These are phyloP conservation scores for Chamaecrista fasciculata DNA, from an alignment of 306 rosid species.

Conservation along the genomic window DNA sequence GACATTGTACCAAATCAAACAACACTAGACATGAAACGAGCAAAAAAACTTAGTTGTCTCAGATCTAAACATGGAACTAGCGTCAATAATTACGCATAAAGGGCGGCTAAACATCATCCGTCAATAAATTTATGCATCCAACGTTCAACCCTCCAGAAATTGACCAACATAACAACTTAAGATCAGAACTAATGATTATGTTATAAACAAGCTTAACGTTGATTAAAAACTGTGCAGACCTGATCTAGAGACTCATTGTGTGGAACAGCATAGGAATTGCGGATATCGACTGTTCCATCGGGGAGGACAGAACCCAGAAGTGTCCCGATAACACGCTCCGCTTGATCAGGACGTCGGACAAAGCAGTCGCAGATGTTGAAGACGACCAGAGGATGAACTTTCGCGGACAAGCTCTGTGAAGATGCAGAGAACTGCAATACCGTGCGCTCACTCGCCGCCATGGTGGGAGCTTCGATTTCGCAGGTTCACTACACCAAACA, in stretches of 20 bases:
- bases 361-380: constrained; percentile 83
- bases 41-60: background rate
- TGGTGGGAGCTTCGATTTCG: constrained; percentile 34
- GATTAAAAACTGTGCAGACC: constrained; percentile 37
- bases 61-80: background rate
- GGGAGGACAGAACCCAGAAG: constrained; percentile 68
- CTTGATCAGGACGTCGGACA: constrained; percentile 76
- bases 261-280: constrained; percentile 80
- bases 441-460: constrained; percentile 65
- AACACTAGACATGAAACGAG: background rate
- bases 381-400: constrained; percentile 66
- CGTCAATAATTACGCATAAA: background rate
- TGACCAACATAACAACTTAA: background rate
- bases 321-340: constrained; percentile 80
- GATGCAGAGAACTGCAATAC: constrained; percentile 56
- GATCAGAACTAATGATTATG: background rate
- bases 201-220: no score
- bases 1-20: background rate
- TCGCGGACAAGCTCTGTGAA: constrained; percentile 48
- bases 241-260: constrained; percentile 65
- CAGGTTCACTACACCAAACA: constrained; percentile 8
- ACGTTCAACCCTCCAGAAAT: background rate
- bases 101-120: background rate
- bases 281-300: constrained; percentile 70
- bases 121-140: background rate